Evolutionary conservation across 31 red algal species (phyloP), one percentile per base, ranked within the genome.

Genomic region (Porphyra umbilicalis): DNA sequence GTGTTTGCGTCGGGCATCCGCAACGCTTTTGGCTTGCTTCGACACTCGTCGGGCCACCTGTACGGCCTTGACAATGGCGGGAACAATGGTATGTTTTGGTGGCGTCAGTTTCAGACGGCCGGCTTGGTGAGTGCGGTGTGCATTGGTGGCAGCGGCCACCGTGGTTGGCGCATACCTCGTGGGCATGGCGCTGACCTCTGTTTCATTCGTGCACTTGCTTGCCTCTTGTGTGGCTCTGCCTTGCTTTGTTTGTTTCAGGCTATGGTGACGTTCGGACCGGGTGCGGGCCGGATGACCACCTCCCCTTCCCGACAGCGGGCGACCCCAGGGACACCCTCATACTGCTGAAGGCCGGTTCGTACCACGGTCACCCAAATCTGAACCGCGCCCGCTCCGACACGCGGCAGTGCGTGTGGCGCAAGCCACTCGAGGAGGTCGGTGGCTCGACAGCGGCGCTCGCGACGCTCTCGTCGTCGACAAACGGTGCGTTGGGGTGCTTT

Each of bases 361-460:
- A 88, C 75, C 88, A 93, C n/a, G 90, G 90, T 10, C 85, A 87
- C 75, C 90, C 90, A 0, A 93, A 93, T 36, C 76, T 82, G 81
- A 93, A 93, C 39, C 85, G 90, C 18, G 90, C 77, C 4, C 77
- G 90, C 38, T 79, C 39, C 35, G 90, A 93, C 42, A 71, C 85
- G 20, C 85, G 90, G 34, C 90, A 93, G 35, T 93, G 90, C 80
- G 57, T 87, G 34, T 92, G 79, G 79, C 78, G 39, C 9, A 80
- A 85, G 20, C 68, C 83, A 18, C 84, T 77, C 36, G 85, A 92
- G 29, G 38, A 32, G 38, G 44, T 38, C n/a, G 83, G 79, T 44
- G 80, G 83, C 35, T 87, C 78, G 35, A 82, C 90, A 0, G 81
- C 90, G 0, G 85, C 90, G 40, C 86, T 92, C 38, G 90, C 90